Conservation (phyloP, 2,329 filamentous ascomycete genomes). For the Fonsecaea pedrosoi region DNA sequence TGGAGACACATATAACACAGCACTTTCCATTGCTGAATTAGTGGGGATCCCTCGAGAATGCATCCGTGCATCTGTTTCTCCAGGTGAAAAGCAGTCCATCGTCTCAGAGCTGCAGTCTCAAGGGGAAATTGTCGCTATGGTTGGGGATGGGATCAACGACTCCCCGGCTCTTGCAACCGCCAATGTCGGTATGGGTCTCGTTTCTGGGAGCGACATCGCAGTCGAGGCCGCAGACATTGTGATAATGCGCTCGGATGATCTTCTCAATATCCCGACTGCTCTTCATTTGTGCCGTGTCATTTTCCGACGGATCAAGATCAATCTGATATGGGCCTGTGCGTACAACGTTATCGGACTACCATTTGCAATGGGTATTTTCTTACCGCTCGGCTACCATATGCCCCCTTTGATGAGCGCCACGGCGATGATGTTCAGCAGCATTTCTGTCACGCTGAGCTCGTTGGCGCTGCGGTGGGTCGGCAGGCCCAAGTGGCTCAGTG, state of each 20-base stretch:
- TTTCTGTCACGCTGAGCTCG: conserved; percentile 85
- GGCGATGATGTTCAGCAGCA: conserved; percentile 88
- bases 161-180: conserved; percentile 92
- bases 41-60: conserved; percentile 79
- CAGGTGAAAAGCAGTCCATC: conserved; percentile 88
- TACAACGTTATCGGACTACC: conserved; percentile 93
- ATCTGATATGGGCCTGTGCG: conserved; percentile 87
- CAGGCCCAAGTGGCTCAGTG: conserved; percentile 84
- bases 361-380: conserved; percentile 95
- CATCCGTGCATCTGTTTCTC: conserved; percentile 86
- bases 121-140: conserved; percentile 89
- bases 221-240: conserved; percentile 98
- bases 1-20: conserved; percentile 85
- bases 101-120: conserved; percentile 75
- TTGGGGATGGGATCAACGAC: conserved; percentile 98
- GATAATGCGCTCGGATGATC: conserved; percentile 88
- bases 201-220: conserved; percentile 91
- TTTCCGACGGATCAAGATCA: conserved; percentile 91
- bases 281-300: conserved; percentile 82
- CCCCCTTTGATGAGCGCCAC: conserved; percentile 94
- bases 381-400: conserved; percentile 81
- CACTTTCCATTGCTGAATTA: conserved; percentile 78
- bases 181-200: conserved; percentile 89
- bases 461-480: conserved; percentile 86
- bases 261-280: conserved; percentile 90